Percentiles rank a stretch among this genome's conserved stretches.
phyloP scores from a whole-genome alignment of 345 rosid genomes.

The Dimocarpus longan region DNA sequence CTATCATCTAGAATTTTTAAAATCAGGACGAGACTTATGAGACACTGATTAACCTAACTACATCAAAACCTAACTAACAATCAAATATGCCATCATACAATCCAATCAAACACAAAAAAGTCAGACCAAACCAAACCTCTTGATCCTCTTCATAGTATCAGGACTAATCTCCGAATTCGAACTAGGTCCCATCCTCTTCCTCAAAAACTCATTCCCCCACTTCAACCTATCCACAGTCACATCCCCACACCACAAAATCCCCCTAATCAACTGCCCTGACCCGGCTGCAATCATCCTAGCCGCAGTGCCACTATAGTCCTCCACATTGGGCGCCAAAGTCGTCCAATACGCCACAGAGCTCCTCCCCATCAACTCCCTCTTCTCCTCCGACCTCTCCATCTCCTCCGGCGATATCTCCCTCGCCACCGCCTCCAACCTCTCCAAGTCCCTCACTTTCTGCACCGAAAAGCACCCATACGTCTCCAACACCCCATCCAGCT shows the following conservation, averaged over 20 bases:
- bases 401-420: constrained; percentile 59
- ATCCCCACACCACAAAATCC: constrained; percentile 95
- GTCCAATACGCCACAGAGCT: constrained; percentile 92
- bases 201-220: constrained; percentile 75
- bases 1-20: neutral
- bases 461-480: constrained; percentile 62
- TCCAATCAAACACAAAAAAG: neutral
- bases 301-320: constrained; percentile 66
- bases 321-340: constrained; percentile 92
- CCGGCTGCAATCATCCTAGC: constrained; percentile 86
- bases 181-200: constrained; percentile 48
- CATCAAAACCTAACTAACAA: too few species aligned
- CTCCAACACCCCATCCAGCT: constrained; percentile 53
- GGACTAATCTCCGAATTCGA: constrained; percentile 58
- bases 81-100: too few species aligned
- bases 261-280: constrained; percentile 81
- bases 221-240: constrained; percentile 82
- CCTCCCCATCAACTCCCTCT: constrained; percentile 54
- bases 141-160: constrained; percentile 61
- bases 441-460: constrained; percentile 48
- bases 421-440: constrained; percentile 42
- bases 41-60: too few species aligned
- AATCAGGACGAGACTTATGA: too few species aligned
- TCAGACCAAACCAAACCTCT: constrained; percentile 49
- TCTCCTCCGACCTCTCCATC: constrained; percentile 44